Evolutionary conservation across 164 flowering plant species (phyloP), one percentile per base, ranked within the genome.

Genomic region (Tinospora cordifolia): DNA sequence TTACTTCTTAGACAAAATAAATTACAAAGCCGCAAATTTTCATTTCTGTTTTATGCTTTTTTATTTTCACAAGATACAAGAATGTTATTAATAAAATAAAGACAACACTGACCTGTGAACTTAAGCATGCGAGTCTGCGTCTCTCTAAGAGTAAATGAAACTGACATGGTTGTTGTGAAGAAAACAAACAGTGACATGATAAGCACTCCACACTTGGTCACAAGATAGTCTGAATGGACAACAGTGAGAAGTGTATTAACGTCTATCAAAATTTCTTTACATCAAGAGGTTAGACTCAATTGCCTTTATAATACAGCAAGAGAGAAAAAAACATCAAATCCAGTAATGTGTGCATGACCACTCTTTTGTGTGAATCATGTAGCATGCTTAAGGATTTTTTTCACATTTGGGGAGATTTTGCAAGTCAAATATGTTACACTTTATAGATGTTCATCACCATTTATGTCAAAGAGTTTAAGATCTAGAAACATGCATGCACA

Each of bases 181-280:
- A 95, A 92, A 54, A 95, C 99, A 82, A 95, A 95, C 51, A 95
- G 87, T 7, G 99, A 89, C 99, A 94, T 94, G 87, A 94, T 88
- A 69, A 94, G 95, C 80, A 94, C 99, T 21, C 98, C 99, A 79
- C 98, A 94, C 77, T 94, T 94, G 26, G 87, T 89, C 64, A 87
- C 98, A 63, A 95, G 81, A 77, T 95, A 95, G 60, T 88, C 99
- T 92, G 87, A 87, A 83, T 4, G 46, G 67, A 73, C 4, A 72
- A 66, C 40, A 30, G 63, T 71, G 21, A 70, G 12, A 66, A 66
- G 19, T 39, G 11, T 24, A 49, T 40, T 34, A 19, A 36, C 21
- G 6, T 64, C 65, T 21, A 67, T 54, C 0, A 30, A 21, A 44
- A 40, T 66, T 24, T 44, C 27, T 39, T 65, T 11, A 30, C 36